Evolutionary conservation across 192 early-diverging fungal species (phyloP), one percentile per base, ranked within the genome.

Genomic region (Entophlyctis luteolus): DNA sequence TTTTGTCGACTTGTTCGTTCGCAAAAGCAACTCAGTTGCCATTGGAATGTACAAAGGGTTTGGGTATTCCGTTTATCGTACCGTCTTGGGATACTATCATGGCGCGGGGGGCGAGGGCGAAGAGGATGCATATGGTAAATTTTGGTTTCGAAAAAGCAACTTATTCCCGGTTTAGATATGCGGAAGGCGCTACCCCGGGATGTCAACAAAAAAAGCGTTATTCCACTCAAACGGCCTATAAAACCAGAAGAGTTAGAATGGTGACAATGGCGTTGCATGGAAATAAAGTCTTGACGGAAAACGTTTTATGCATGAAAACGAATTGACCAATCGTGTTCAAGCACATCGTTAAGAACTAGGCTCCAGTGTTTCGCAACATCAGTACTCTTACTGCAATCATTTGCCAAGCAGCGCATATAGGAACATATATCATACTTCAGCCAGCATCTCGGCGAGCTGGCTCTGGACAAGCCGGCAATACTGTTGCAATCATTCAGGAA

Each of bases 1-100:
- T 67, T 95, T 94, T 82, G 95, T 99, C 2, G 96, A 99, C 81
- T 78, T 99, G 54, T 99, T 96, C 78, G 96, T 99, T 8, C 77
- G 96, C 3, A 75, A 82, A n/a, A 94, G 93, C 2, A 99, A 99
- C 75, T 71, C 80, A 14, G 88, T 95, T 16, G 96, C 96, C 0
- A 89, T 97, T 14, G 77, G 75, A 25, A 95, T 99, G 93, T 99
- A 99, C 72, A 86, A 88, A 48, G 84, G 81, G 55, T 86, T 99
- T 60, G 95, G 95, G 28, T 99, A 99, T 71, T 84, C 86, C 6
- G 86, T 97, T 20, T 97, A 93, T 76, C 73, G 95, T 29, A 82
- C 89, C 28, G 95, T 99, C 25, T 69, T 88, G 38, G 87, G 84
- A 32, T 99, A 99, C 81, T 99, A 99, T 77, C 32, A 69, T 18